Percentiles rank a stretch among this genome's conserved stretches.
These are phyloP conservation scores for Inonotus hispidus DNA, from an alignment of 1,284 basidiomycete genomes.

Conservation along the genomic window DNA sequence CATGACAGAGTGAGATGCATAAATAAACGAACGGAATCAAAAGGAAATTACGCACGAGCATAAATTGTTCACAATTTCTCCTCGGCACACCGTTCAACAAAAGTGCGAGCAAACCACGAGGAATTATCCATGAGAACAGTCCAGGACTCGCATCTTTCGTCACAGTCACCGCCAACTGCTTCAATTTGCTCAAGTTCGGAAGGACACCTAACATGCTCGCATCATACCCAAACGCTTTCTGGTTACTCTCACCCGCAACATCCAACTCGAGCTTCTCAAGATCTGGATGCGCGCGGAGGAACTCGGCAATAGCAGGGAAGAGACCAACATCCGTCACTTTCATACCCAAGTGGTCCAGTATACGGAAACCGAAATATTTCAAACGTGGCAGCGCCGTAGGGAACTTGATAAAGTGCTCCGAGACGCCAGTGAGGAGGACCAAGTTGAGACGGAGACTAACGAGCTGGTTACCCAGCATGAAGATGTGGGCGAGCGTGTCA, in stretches of 20 bases:
- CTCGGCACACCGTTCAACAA: conserved; percentile 40
- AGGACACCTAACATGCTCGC: conserved; percentile 67
- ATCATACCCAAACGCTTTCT: conserved; percentile 54
- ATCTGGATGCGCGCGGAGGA: conserved; percentile 51
- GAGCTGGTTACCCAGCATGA: conserved; percentile 54
- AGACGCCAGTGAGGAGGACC: conserved; percentile 43
- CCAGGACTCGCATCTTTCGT: conserved; percentile 58
- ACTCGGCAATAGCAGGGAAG: conserved; percentile 62
- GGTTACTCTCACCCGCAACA: conserved; percentile 42
- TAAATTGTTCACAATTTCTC: conserved; percentile 28
- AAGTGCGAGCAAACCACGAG: conserved; percentile 48
- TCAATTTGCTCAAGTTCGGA: conserved; percentile 46
- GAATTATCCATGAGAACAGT: conserved; percentile 63
- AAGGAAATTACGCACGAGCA: conserved; percentile 24
- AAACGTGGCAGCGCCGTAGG: conserved; percentile 48
- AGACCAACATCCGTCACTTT: conserved; percentile 51
- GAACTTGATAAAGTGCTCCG: conserved; percentile 41
- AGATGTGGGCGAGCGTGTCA: conserved; percentile 51
- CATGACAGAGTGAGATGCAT: background rate
- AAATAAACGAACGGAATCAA: background rate
- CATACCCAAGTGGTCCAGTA: conserved; percentile 40
- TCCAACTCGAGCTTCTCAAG: conserved; percentile 49
- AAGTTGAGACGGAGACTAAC: conserved; percentile 53
- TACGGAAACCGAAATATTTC: conserved; percentile 50
- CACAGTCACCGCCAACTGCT: conserved; percentile 51